Evolutionary conservation across 1,284 basidiomycete species (phyloP), one percentile per base, ranked within the genome.

Genomic region (Cutaneotrichosporon daszewskae): DNA sequence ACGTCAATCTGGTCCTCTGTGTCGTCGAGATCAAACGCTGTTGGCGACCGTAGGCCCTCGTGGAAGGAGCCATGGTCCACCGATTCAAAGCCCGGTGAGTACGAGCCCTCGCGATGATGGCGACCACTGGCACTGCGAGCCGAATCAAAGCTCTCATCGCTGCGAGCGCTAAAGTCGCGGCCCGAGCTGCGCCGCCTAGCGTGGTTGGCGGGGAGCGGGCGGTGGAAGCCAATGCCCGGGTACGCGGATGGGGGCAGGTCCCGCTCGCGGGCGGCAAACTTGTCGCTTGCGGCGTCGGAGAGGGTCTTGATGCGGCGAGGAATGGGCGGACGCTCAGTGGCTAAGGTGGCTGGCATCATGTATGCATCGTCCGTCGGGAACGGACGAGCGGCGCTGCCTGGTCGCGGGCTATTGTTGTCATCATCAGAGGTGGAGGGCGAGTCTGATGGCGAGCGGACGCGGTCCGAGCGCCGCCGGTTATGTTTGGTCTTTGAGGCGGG

Each of bases 401-500:
- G n/a, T n/a, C n/a, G n/a, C n/a, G n/a, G n/a, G n/a, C n/a, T n/a
- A n/a, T n/a, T 38, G 16, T 28, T 22, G 17, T 61, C 61, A 6
- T 56, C 54, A 2, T 55, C 53, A 9, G 58, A 63, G 5, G 54
- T 54, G 13, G 58, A 55, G 18, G 63, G 64, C 5, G 58, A 57
- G 38, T 68, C 67, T 1, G 63, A 66, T 4, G 63, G 59, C 5
- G 66, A 65, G 8, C 59, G 56, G 32, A 69, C 57, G 7, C 68
- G 57, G 35, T 65, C 61, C 7, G 64, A 67, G 16, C 53, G 45
- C 6, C 59, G 54, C 3, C 64, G 58, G 6, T 39, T 36, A 20
- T 46, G 49, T 24, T 18, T 20, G 19, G 13, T 16, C 13, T 12
- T 34, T 19, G 13, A n/a, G n/a, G n/a, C n/a, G n/a, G n/a, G n/a